phyloP scores from a whole-genome alignment of 1,284 basidiomycete species.

The Apiotrichum porosum region DNA sequence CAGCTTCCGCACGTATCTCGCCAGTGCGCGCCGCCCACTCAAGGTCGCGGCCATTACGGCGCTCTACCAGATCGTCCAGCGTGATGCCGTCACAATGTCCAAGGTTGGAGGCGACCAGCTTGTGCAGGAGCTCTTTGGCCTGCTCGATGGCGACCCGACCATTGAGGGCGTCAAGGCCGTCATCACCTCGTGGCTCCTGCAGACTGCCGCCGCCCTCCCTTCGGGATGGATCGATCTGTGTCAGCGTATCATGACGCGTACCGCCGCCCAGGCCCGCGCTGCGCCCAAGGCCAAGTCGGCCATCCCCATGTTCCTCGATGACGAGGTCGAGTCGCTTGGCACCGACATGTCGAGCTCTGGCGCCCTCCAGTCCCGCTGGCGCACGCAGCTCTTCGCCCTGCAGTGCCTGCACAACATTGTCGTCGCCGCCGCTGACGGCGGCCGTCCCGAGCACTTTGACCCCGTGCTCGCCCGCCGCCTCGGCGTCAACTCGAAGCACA shows the following conservation, averaged over 20 bases:
- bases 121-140: constrained; percentile 89
- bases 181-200: constrained; percentile 90
- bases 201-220: constrained; percentile 87
- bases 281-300: constrained; percentile 1
- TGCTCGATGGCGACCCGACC: constrained; percentile 85
- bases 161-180: constrained; percentile 93
- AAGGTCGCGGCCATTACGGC: constrained; percentile 93
- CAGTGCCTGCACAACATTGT: constrained; percentile 90
- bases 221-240: constrained; percentile 98
- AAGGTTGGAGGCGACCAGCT: constrained; percentile 88
- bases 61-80: constrained; percentile 93
- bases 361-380: constrained; percentile 76
- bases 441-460: constrained; percentile 76
- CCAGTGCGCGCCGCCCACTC: constrained; percentile 71
- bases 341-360: constrained; percentile 42
- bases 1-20: constrained; percentile 68
- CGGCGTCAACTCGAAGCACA: constrained; percentile 32
- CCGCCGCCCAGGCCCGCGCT: constrained; percentile 50
- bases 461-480: constrained; percentile 56
- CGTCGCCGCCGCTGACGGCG: constrained; percentile 64
- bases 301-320: constrained; percentile 59
- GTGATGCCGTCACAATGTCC: constrained; percentile 86
- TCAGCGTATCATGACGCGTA: constrained; percentile 79
- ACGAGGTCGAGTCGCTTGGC: constrained; percentile 85
- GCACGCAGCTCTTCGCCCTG: constrained; percentile 92